Base-by-base conservation (phyloP, 2,329 filamentous ascomycete genomes). In the Fusarium chlamydosporum region DNA sequence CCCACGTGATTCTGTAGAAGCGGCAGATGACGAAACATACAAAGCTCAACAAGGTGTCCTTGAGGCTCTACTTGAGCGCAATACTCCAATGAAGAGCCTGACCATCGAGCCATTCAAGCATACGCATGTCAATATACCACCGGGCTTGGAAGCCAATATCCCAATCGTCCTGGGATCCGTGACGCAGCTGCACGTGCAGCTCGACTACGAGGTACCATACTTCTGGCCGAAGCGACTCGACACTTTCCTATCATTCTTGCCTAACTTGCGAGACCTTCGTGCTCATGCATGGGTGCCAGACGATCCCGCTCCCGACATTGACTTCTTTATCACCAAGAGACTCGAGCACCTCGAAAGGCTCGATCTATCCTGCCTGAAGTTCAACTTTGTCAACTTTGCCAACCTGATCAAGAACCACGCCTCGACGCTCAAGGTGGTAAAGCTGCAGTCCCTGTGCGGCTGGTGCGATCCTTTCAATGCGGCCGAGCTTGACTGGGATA, bases 1-100 rank as follows among this genome's bases (percentile, higher is more conserved):
- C n/a, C 16, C 53, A 7, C 61, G 73, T 8, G 41, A 42, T 4
- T 74, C 72, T 2, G 46, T 76, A 38, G 42, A 58, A 20, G 37
- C 71, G n/a, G 64, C 64, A 4, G 48, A 41, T 5, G 40, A 61
- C 10, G 69, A 65, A 18, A 42, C 64, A 35, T 9, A 51, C 16
- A 58, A 67, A 27, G 42, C 68, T 4, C 72, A 76, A 33, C 63
- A 74, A 41, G 35, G 48, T n/a, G 53, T 75, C 10, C 33, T 76
- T 5, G 59, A 65, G 34, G 60, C 59, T 3, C 33, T 76, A 16
- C 59, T 54, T 27, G 52, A 27, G 7, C 56, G 59, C 26, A 60
- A 67, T 3, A 31, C 59, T 8, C 65, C 62, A 11, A 52, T 76
- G 29, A 59, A 70, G 31, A 63, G 56, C 11, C 33, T 76, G n/a